Conservation (phyloP, 106 monocot species). For the Dendrobium nobile region DNA sequence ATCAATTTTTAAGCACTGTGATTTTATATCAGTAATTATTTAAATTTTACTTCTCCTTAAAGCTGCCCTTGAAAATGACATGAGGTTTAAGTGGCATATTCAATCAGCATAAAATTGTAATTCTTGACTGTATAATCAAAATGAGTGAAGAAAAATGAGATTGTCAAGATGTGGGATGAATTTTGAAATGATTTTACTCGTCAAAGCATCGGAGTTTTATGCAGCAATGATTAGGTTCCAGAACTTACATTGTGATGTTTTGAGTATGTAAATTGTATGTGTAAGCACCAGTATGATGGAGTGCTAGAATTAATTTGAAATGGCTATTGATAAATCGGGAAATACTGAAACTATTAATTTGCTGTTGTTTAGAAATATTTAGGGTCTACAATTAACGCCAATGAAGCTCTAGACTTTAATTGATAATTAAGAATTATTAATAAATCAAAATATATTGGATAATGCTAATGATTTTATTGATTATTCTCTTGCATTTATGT, state of each 20-base stretch:
- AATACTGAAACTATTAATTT: background rate
- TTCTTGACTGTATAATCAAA: background rate
- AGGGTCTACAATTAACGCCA: background rate
- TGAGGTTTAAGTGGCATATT: background rate
- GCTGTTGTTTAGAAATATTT: background rate
- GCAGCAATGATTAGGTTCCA: background rate
- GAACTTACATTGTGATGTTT: background rate
- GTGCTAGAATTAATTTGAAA: background rate
- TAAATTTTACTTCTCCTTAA: background rate
- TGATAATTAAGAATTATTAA: background rate
- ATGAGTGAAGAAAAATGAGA: background rate
- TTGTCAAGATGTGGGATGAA: background rate
- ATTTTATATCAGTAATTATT: background rate
- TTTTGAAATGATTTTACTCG: background rate
- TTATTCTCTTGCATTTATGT: background rate
- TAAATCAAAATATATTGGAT: background rate
- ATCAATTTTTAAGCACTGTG: background rate
- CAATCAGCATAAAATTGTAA: background rate
- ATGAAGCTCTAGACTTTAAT: background rate
- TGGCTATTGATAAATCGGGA: background rate
- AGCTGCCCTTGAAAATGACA: background rate
- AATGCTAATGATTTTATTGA: background rate
- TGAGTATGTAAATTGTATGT: background rate
- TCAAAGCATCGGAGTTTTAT: background rate
- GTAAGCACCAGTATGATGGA: background rate